phyloP scores from a whole-genome alignment of 306 rosid species.

The Corylus heterophylla region DNA sequence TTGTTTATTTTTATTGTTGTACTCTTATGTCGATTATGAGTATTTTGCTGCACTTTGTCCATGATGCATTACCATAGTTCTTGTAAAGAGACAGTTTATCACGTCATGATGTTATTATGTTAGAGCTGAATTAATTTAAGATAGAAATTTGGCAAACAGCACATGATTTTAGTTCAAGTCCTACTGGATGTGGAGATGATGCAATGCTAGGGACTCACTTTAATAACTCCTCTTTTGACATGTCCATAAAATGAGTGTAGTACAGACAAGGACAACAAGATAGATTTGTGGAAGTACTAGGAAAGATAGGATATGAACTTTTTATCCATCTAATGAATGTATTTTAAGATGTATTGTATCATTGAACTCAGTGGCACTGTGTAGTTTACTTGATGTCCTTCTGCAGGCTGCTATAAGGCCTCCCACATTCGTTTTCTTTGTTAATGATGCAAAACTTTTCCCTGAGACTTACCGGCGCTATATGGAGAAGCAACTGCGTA shows the following conservation, averaged over 20 bases:
- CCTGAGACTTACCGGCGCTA: conserved; percentile 81
- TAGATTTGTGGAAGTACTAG: not conserved
- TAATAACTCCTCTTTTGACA: not conserved
- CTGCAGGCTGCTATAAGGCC: conserved; percentile 97
- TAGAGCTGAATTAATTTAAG: not conserved
- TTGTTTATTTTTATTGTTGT: not conserved
- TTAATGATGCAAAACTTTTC: conserved; percentile 90
- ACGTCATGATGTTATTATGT: not conserved
- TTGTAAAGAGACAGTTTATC: not conserved
- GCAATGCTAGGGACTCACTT: not conserved
- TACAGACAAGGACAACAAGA: not conserved
- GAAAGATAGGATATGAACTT: not conserved
- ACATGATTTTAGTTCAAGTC: not conserved
- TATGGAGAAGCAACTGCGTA: conserved; percentile 88
- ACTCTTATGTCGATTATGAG: conserved; percentile 13
- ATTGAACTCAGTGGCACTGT: not conserved
- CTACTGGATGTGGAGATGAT: not conserved
- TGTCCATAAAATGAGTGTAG: not conserved
- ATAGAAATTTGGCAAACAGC: not conserved
- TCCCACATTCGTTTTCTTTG: conserved; percentile 93
- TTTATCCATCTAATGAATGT: not conserved
- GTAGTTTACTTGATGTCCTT: conserved; percentile 16
- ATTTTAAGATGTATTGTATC: not conserved
- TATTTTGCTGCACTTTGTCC: conserved; percentile 7
- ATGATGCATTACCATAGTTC: not conserved